These are phyloP conservation scores for Catunica adiposa DNA, from an alignment of 2,329 filamentous ascomycete genomes.

Conservation along the genomic window DNA sequence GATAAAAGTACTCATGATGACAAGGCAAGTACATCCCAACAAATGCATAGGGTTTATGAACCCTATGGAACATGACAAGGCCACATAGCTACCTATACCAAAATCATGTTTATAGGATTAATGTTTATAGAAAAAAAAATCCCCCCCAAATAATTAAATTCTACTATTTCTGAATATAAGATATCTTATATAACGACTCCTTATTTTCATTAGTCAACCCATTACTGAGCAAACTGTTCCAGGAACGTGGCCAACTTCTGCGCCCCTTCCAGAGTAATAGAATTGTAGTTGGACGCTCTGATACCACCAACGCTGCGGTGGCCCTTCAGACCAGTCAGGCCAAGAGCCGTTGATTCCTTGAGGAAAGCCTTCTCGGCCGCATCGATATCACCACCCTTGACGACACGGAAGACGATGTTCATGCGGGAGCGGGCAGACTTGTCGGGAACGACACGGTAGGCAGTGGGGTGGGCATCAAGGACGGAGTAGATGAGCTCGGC, in stretches of 20 bases:
- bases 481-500: conserved; percentile 58
- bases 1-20: too few species aligned
- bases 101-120: too few species aligned
- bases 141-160: not conserved
- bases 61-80: too few species aligned
- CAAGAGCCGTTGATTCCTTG: conserved; percentile 47
- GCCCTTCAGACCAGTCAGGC: conserved; percentile 70
- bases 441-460: conserved; percentile 65
- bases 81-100: too few species aligned
- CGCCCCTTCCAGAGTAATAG: conserved; percentile 50
- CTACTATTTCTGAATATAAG: not conserved
- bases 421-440: conserved; percentile 66
- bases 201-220: not conserved
- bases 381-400: conserved; percentile 40
- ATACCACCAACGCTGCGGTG: conserved; percentile 79
- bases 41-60: too few species aligned
- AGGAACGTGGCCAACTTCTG: conserved; percentile 53
- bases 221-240: conserved; percentile 28
- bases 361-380: conserved; percentile 68
- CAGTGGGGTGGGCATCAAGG: conserved; percentile 53
- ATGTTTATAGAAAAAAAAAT: too few species aligned
- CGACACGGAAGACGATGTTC: conserved; percentile 86
- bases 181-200: not conserved
- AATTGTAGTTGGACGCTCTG: conserved; percentile 78
- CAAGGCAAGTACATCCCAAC: too few species aligned